phyloP scores from a whole-genome alignment of 306 rosid genomes.

The Castanopsis chinensis region DNA sequence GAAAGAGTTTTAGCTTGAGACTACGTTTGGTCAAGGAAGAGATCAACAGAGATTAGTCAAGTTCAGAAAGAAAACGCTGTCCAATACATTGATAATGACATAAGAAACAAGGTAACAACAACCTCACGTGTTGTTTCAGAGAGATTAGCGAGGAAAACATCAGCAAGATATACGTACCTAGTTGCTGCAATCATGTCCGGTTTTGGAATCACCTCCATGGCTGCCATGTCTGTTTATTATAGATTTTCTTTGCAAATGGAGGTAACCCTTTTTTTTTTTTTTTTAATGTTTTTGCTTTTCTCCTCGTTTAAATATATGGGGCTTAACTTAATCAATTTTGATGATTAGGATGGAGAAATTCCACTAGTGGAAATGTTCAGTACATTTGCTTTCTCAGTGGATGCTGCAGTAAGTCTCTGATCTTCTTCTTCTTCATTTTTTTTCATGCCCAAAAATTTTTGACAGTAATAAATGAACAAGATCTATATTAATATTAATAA shows the following conservation, averaged over 20 bases:
- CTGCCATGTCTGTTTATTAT: constrained; percentile 67
- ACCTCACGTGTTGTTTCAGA: constrained; percentile 43
- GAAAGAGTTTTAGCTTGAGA: background rate
- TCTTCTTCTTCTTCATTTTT: background rate
- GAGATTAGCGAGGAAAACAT: constrained; percentile 60
- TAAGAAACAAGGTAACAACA: constrained; percentile 28
- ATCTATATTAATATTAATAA: background rate
- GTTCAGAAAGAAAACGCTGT: background rate
- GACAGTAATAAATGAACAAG: background rate
- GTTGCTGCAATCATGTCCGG: constrained; percentile 85
- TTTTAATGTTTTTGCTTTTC: background rate
- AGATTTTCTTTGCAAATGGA: constrained; percentile 96
- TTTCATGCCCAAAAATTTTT: background rate
- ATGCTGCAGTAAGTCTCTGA: constrained; percentile 64
- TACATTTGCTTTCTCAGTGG: constrained; percentile 87
- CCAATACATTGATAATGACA: background rate
- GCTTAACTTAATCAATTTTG: background rate
- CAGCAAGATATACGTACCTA: constrained; percentile 74
- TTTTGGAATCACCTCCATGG: constrained; percentile 83
- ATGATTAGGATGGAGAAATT: constrained; percentile 70
- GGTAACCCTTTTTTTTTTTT: constrained; percentile 34
- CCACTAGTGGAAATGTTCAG: constrained; percentile 86
- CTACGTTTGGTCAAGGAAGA: background rate
- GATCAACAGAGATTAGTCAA: constrained; percentile 11
- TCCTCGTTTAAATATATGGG: background rate